Conservation (phyloP, 352 stramenopile genomes). For the Phytophthora gonapodyides region DNA sequence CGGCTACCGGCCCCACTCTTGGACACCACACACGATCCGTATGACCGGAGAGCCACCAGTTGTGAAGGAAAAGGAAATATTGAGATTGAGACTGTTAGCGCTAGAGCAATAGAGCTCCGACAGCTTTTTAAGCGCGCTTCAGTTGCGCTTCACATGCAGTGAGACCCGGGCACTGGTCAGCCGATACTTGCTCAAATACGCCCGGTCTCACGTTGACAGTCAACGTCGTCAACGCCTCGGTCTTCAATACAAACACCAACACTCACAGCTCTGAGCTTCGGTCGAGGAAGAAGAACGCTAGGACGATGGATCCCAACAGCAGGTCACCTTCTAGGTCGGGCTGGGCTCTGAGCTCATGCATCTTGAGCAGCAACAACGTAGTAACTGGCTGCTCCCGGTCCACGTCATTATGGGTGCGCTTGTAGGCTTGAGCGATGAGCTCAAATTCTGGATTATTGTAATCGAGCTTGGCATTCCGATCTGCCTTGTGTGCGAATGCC, state of each 20-base stretch:
- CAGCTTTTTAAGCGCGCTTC: too few species aligned
- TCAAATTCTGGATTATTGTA: constrained; percentile 38
- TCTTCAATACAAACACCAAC: constrained; percentile 25
- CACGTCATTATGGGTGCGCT: constrained; percentile 28
- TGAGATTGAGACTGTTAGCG: constrained; percentile 24
- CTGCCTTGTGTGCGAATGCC: constrained; percentile 24
- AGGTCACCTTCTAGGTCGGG: not conserved
- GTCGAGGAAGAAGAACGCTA: constrained; percentile 32
- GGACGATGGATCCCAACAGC: constrained; percentile 25
- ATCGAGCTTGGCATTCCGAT: constrained; percentile 33
- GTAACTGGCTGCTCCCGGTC: constrained; percentile 45
- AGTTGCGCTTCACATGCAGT: too few species aligned
- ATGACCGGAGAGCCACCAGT: too few species aligned
- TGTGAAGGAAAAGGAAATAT: constrained; percentile 40
- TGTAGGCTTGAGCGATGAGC: constrained; percentile 36
- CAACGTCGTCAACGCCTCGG: not conserved
- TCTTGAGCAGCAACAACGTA: constrained; percentile 35
- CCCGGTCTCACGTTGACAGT: too few species aligned
- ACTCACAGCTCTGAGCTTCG: constrained; percentile 35
- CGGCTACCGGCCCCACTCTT: constrained; percentile 10
- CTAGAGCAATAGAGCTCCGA: too few species aligned
- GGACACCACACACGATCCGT: too few species aligned
- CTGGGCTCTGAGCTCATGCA: not conserved
- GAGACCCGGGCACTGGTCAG: too few species aligned
- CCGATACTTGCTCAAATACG: too few species aligned